A percentile compares a stretch with the other conserved stretches of the same genome.
These are phyloP conservation scores for Sporothrix dimorphospora DNA, from an alignment of 2,329 filamentous ascomycete species.

Conservation along the genomic window DNA sequence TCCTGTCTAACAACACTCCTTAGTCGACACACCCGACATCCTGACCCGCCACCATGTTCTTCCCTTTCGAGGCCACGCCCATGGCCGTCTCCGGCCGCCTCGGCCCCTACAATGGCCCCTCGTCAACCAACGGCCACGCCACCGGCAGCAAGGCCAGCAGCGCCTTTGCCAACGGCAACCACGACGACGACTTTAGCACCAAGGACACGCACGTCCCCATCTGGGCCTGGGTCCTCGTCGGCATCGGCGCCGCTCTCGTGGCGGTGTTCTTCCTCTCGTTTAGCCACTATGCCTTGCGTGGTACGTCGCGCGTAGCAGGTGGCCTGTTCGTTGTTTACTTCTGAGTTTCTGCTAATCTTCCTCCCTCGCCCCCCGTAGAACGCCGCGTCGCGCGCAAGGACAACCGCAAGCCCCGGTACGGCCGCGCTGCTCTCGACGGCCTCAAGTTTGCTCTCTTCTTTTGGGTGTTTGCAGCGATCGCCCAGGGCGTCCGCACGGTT, in stretches of 20 bases:
- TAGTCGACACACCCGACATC: background rate
- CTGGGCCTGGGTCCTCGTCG: constrained; percentile 28
- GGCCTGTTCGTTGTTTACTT: too few species aligned
- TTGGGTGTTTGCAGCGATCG: constrained; percentile 23
- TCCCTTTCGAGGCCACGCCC: constrained; percentile 11
- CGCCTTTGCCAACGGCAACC: background rate
- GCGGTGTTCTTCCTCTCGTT: background rate
- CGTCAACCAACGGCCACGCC: background rate
- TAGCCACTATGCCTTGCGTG: background rate
- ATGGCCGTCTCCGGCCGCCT: constrained; percentile 5
- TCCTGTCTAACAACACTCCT: background rate
- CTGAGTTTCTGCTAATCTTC: too few species aligned
- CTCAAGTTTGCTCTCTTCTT: constrained; percentile 26
- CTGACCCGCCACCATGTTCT: constrained; percentile 5
- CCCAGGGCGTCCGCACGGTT: background rate
- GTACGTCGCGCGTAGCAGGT: background rate
- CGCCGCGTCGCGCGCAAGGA: constrained; percentile 1
- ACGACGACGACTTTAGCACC: constrained; percentile 8
- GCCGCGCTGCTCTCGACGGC: constrained; percentile 9
- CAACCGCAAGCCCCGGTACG: constrained; percentile 18
- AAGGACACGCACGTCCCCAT: background rate
- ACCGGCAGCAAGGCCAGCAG: background rate
- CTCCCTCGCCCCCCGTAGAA: too few species aligned
- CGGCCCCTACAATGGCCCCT: background rate
- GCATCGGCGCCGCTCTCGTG: constrained; percentile 11